Conservation (phyloP, 108 stramenopile genomes). For the Stephanodiscus triporus region DNA sequence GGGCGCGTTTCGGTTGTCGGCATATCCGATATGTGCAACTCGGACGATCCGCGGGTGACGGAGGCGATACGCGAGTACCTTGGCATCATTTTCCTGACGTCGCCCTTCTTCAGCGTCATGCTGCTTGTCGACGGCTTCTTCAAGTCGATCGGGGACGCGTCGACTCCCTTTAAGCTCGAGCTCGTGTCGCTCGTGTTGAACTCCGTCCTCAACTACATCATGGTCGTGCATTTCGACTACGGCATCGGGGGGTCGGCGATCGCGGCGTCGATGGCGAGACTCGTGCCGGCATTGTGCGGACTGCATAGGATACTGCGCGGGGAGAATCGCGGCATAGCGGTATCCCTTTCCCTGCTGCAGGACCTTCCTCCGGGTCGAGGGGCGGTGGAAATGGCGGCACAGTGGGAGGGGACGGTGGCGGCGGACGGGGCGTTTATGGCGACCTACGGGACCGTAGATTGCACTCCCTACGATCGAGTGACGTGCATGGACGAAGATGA, state of each 20-base stretch:
- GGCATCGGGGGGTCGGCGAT: background rate
- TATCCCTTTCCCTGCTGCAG: background rate
- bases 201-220: background rate
- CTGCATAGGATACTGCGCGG: background rate
- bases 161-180: background rate
- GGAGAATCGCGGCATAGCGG: background rate
- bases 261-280: background rate
- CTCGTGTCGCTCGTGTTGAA: background rate
- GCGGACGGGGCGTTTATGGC: background rate
- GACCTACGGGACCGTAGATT: background rate
- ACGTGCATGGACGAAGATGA: background rate
- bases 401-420: background rate
- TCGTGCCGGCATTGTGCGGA: background rate
- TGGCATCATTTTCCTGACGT: background rate
- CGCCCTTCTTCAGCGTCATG: background rate
- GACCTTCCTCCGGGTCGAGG: background rate
- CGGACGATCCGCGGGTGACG: background rate
- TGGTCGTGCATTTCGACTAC: background rate
- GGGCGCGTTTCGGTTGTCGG: background rate
- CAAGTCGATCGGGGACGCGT: conserved; percentile 1
- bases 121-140: background rate
- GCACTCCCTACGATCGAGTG: background rate
- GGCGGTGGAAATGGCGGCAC: no score
- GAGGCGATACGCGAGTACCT: background rate
- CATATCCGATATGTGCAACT: background rate